Evolutionary conservation across 208 protist species (phyloP).

Genomic region (Blechomonas ayalai): DNA sequence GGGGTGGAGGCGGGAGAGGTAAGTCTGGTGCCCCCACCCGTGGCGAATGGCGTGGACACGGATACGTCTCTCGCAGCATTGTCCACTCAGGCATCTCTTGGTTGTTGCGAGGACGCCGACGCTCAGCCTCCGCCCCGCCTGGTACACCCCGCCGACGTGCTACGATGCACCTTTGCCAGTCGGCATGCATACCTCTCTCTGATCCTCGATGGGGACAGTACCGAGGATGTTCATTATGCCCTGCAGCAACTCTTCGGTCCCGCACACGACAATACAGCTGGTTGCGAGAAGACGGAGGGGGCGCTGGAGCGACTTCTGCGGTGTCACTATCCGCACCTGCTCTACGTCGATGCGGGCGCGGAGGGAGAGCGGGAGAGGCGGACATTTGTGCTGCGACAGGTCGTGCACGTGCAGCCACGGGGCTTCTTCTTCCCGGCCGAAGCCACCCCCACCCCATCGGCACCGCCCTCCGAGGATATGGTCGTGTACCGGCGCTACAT

Average conservation of each 20-base stretch:
- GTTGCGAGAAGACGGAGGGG: not conserved
- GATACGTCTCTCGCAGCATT: no score
- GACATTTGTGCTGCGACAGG: conserved; percentile 26
- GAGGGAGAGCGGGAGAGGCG: conserved; percentile 8
- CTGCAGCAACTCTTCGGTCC: conserved; percentile 29
- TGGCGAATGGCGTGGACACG: no score
- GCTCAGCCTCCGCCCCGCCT: conserved; percentile 1
- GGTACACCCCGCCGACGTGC: conserved; percentile 56
- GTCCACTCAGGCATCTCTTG: no score
- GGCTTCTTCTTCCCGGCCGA: no score
- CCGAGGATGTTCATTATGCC: conserved; percentile 29
- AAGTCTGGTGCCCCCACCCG: no score
- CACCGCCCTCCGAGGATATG: no score
- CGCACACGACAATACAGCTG: not conserved
- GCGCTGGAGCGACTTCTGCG: conserved; percentile 12
- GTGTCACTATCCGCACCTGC: conserved; percentile 10
- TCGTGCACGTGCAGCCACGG: conserved; percentile 29
- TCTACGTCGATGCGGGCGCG: not conserved
- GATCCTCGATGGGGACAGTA: conserved; percentile 53
- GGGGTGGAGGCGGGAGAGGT: not conserved
- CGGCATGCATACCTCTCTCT: conserved; percentile 54
- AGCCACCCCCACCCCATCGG: no score
- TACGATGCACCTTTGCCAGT: conserved; percentile 40
- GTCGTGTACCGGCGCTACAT: no score
- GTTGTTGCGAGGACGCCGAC: no score